These are phyloP conservation scores for Lipomyces lipofer DNA, from an alignment of 805 yeast genomes.

Conservation along the genomic window DNA sequence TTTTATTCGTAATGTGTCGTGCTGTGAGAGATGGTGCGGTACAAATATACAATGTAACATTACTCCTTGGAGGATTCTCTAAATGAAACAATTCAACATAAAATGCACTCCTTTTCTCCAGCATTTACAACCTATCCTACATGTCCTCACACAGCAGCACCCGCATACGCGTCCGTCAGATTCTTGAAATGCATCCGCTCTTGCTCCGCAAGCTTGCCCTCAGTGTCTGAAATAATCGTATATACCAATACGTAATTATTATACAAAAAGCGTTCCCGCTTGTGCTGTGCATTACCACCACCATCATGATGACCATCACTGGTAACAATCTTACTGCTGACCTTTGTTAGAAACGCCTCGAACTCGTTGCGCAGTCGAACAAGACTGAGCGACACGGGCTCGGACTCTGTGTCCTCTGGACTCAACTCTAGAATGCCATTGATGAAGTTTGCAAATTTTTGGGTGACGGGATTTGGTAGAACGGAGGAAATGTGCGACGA, in stretches of 20 bases:
- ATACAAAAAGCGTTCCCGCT: slow-evolving; percentile 67
- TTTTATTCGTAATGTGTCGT: no score
- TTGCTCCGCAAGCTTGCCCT: slow-evolving; percentile 46
- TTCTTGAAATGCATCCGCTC: slow-evolving; percentile 49
- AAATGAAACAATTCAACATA: no score
- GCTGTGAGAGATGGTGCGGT: no score
- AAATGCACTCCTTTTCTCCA: no score
- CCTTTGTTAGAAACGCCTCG: slow-evolving; percentile 73
- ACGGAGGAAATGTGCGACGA: slow-evolving; percentile 30
- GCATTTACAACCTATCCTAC: no score
- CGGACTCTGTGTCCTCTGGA: slow-evolving; percentile 46
- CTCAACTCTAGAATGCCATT: slow-evolving; percentile 66
- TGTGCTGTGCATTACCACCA: slow-evolving; percentile 34
- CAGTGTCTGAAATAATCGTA: slow-evolving; percentile 53
- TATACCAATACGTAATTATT: slow-evolving; percentile 66
- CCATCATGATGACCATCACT: not conserved
- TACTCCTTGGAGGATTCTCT: no score
- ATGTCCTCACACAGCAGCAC: not conserved
- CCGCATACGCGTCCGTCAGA: slow-evolving; percentile 47
- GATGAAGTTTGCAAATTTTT: slow-evolving; percentile 72
- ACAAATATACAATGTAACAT: no score
- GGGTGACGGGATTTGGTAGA: slow-evolving; percentile 67
- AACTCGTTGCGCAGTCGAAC: slow-evolving; percentile 73
- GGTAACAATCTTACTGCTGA: slow-evolving; percentile 47
- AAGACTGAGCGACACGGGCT: slow-evolving; percentile 72